phyloP scores from a whole-genome alignment of 352 stramenopile species.

The Globisporangium viniferum region DNA sequence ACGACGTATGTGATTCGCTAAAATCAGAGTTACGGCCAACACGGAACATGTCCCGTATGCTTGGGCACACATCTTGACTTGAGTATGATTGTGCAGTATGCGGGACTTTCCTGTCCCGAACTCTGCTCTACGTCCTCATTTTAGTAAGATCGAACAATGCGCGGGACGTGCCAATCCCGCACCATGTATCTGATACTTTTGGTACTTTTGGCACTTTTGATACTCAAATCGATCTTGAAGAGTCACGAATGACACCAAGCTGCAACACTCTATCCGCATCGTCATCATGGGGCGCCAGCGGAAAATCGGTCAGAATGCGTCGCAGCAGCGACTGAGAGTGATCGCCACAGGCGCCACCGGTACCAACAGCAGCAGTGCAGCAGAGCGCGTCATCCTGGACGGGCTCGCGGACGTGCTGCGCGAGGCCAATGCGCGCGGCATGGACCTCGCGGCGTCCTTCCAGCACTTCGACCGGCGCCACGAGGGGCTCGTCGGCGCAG shows the following conservation, averaged over 20 bases:
- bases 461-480: conserved; percentile 52
- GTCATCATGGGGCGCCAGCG: background rate
- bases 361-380: background rate
- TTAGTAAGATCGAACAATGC: too few species aligned
- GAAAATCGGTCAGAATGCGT: background rate
- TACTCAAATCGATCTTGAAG: background rate
- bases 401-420: conserved; percentile 45
- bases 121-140: too few species aligned
- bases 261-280: background rate
- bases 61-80: too few species aligned
- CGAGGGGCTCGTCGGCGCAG: conserved; percentile 41
- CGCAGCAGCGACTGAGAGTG: background rate
- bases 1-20: background rate
- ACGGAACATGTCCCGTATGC: too few species aligned
- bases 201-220: background rate
- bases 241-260: background rate
- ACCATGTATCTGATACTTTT: background rate
- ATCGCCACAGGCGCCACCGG: too few species aligned
- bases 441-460: conserved; percentile 49
- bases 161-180: background rate
- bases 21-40: background rate
- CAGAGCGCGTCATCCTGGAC: conserved; percentile 21
- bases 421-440: conserved; percentile 45
- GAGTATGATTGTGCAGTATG: background rate
- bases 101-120: too few species aligned